Base-by-base conservation (phyloP, 2,329 filamentous ascomycete genomes). In the Coniella lustricola region DNA sequence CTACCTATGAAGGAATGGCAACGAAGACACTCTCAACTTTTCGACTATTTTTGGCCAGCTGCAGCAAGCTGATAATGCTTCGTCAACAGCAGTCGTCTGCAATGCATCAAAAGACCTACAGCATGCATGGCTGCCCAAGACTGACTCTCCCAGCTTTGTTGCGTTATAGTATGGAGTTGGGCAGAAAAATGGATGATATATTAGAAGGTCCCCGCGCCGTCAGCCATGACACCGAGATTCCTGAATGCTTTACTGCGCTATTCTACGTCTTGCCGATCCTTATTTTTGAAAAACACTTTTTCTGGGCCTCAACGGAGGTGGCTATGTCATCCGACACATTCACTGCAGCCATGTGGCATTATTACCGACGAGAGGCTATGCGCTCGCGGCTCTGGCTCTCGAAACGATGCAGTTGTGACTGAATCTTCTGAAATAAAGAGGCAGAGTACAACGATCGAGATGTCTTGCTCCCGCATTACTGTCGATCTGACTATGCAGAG, bases 121-220 rank as follows among this genome's bases (percentile, higher is more conserved):
- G n/a, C 9, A 49, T 49, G 42, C 42, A 46, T 36, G 25, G 48
- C 36, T 49, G 48, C 48, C 48, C 48, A 39, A 49, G 12, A 16
- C 4, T 3, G 16, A 8, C 7, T 12, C 18, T 18, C 9, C 18
- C 17, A 12, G 4, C 10, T 25, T 9, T n/a, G 35, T 14, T 31
- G 33, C 22, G 22, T 29, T 13, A 35, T 35, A 14, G 13, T 35
- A n/a, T n/a, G n/a, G n/a, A 12, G 10, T 33, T 42, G 40, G 40
- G 29, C 40, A 42, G 29, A 16, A 32, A 42, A 29, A 33, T 16
- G 29, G 13, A 10, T 14, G 29, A 13, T 42, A 42, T 42, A 42
- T 33, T 32, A 42, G 16, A 16, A 35, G 4, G 38, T n/a, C 20
- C 37, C 42, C 20, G 42, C 31, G 40, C 36, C 48, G 42, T 46